Evolutionary conservation across 768 basidiomycete species (phyloP).

Genomic region (Lactarius sanguifluus): DNA sequence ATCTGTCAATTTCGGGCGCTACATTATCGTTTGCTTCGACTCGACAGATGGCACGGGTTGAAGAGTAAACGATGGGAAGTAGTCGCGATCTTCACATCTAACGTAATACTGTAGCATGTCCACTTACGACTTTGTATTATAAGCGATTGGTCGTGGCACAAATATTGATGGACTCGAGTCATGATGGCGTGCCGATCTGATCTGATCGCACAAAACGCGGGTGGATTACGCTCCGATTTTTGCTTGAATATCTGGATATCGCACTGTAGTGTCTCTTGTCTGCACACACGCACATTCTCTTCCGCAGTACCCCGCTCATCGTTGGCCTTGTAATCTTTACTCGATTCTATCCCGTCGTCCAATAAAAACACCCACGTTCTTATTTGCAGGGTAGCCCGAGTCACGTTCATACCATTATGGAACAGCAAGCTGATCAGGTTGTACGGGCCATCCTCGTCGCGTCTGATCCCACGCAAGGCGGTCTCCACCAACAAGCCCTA

Average conservation of each 20-base stretch:
- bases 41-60: no score
- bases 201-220: slow-evolving; percentile 26
- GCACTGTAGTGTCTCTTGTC: not conserved
- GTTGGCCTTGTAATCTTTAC: slow-evolving; percentile 8
- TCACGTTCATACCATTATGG: slow-evolving; percentile 46
- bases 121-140: no score
- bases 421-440: slow-evolving; percentile 71
- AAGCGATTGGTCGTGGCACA: no score
- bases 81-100: no score
- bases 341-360: slow-evolving; percentile 9
- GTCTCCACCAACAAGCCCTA: slow-evolving; percentile 83
- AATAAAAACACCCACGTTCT: slow-evolving; percentile 19
- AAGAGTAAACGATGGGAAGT: no score
- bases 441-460: slow-evolving; percentile 88
- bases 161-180: not conserved
- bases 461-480: slow-evolving; percentile 68
- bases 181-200: slow-evolving; percentile 15
- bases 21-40: no score
- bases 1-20: not conserved
- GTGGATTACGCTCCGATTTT: slow-evolving; percentile 5
- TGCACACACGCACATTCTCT: slow-evolving; percentile 14
- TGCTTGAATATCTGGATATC: slow-evolving; percentile 2
- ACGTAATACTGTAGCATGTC: no score
- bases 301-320: not conserved
- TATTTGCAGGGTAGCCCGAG: slow-evolving; percentile 28